phyloP scores from a whole-genome alignment of 345 rosid species.

The Euphorbia lathyris region DNA sequence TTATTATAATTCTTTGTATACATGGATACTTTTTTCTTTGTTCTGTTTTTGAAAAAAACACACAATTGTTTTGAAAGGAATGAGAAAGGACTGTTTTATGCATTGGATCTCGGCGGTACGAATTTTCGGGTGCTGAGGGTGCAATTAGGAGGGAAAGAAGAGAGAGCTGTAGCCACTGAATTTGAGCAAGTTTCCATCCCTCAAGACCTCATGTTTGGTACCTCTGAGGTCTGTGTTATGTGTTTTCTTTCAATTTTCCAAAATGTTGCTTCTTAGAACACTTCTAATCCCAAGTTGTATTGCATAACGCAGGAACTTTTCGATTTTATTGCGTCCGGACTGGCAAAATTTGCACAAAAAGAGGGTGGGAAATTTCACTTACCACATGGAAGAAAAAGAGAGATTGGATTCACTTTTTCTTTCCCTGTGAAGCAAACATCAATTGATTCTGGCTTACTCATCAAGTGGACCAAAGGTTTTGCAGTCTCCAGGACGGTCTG shows the following conservation, averaged over 20 bases:
- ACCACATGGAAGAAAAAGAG: slow-evolving; percentile 57
- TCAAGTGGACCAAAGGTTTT: slow-evolving; percentile 89
- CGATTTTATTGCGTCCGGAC: slow-evolving; percentile 64
- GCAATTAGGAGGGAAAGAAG: slow-evolving; percentile 64
- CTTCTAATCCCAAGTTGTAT: background rate
- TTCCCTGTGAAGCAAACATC: slow-evolving; percentile 81
- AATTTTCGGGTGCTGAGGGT: slow-evolving; percentile 76
- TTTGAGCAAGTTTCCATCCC: slow-evolving; percentile 73
- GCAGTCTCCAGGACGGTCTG: slow-evolving; percentile 81
- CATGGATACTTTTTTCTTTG: background rate
- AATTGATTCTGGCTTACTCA: slow-evolving; percentile 69
- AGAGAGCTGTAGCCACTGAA: slow-evolving; percentile 58
- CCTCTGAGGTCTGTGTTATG: slow-evolving; percentile 54
- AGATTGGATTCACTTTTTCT: slow-evolving; percentile 84
- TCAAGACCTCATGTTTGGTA: slow-evolving; percentile 64
- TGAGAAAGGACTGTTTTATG: slow-evolving; percentile 84
- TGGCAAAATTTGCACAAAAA: slow-evolving; percentile 49
- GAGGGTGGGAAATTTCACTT: slow-evolving; percentile 54
- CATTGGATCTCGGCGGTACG: slow-evolving; percentile 89
- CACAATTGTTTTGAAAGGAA: slow-evolving; percentile 35
- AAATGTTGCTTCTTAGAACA: background rate
- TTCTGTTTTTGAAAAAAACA: no score
- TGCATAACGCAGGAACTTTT: slow-evolving; percentile 54
- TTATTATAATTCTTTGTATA: background rate
- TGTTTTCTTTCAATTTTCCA: background rate